Evolutionary conservation across 305 asterid species (phyloP).

Genomic region (Andrographis paniculata): DNA sequence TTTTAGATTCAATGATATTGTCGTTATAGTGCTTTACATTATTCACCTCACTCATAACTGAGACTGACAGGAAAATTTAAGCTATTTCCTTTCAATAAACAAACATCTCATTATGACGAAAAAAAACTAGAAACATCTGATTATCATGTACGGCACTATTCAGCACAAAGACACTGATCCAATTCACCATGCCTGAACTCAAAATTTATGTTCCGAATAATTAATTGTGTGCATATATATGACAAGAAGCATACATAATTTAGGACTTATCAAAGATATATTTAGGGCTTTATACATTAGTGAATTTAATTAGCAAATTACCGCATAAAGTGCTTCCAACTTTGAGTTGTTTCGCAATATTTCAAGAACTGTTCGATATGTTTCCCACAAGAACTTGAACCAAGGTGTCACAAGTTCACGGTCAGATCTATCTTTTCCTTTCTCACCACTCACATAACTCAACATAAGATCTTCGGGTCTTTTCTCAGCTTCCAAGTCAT

Average conservation of each 20-base stretch:
- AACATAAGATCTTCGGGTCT: constrained; percentile 72
- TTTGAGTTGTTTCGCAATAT: constrained; percentile 58
- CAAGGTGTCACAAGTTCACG: constrained; percentile 69
- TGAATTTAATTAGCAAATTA: constrained; percentile 17
- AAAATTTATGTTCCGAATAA: too few relatives aligned
- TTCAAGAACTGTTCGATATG: constrained; percentile 61
- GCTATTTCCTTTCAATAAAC: not conserved
- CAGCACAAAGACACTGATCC: not conserved
- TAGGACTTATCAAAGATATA: too few relatives aligned
- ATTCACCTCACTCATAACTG: not conserved
- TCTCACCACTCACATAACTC: constrained; percentile 72
- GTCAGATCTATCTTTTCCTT: constrained; percentile 63
- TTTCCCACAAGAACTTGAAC: constrained; percentile 75
- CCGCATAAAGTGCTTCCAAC: constrained; percentile 56
- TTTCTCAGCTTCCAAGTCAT: constrained; percentile 65
- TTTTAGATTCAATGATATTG: not conserved
- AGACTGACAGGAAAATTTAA: not conserved
- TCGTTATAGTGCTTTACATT: not conserved
- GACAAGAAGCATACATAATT: too few relatives aligned
- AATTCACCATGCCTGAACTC: not conserved
- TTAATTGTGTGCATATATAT: too few relatives aligned
- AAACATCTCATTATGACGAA: not conserved
- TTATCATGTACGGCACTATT: not conserved
- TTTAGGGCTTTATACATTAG: too few relatives aligned
- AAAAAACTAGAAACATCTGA: not conserved